Base-by-base conservation (phyloP, 805 yeast species). In the Kuraishia capsulata region DNA sequence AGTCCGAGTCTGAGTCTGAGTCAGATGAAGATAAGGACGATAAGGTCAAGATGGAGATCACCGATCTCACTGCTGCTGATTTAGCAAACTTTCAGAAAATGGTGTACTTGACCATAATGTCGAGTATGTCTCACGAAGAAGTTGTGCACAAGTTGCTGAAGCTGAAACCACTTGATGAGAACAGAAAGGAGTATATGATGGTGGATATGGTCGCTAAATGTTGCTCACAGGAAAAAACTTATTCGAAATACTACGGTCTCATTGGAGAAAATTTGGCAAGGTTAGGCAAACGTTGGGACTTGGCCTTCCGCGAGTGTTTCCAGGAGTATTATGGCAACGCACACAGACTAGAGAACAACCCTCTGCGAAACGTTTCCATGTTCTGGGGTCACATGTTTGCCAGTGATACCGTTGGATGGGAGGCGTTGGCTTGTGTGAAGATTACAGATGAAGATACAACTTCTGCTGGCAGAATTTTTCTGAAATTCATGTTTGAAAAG, bases 41-140 rank as follows among this genome's bases (percentile, higher is more conserved):
- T 3, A 48, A 42, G 33, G 50, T 39, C 24, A 48, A 44, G 41
- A 46, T 49, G 23, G 57, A 59, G 36, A 67, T 80, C 30, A 64
- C 66, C 30, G 96, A 89, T 55, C 58, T 81, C 66, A 83, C 95
- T 0, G 81, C 81, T 35, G 60, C 78, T 0, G 75, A 75, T 20
- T 57, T 78, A 23, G 64, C 77, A 2, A 76, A 78, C 37, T 76
- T 77, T 47, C 86, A 86, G 47, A 86, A 86, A 48, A 72, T 72
- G 1, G 81, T 90, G 2, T 90, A 90, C 49, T 61, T 89, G 21
- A 81, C 90, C 0, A 64, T 92, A 8, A 87, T 85, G 81, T 86
- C 96, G 18, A 78, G 95, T 42, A 74, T 90, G 80, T 80, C 94
- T 0, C 78, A 89, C 4, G 95, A 86, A 47, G 98, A 92, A 63